phyloP scores from a whole-genome alignment of 768 basidiomycete species.

The Macrolepiota dolichaula region DNA sequence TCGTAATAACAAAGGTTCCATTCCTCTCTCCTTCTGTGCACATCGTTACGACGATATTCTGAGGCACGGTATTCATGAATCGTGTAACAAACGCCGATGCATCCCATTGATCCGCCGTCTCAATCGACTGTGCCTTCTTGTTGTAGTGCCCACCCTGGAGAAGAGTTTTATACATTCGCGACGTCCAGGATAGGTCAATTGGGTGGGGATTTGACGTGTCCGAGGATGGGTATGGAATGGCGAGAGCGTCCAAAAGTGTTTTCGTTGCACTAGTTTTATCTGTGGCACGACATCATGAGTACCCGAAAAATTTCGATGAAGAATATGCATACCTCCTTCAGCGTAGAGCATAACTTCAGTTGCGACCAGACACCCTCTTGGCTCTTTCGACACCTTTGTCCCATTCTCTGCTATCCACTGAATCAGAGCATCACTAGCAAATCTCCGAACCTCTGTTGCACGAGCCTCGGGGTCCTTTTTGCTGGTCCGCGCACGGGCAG shows the following conservation, averaged over 20 bases:
- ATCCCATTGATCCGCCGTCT: slow-evolving; percentile 46
- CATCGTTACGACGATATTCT: slow-evolving; percentile 50
- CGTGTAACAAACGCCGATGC: slow-evolving; percentile 53
- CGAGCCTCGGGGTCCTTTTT: slow-evolving; percentile 73
- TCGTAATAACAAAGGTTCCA: slow-evolving; percentile 75
- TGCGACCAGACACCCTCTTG: slow-evolving; percentile 76
- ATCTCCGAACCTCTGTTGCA: slow-evolving; percentile 65
- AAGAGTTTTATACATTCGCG: slow-evolving; percentile 83
- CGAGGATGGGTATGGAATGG: slow-evolving; percentile 51
- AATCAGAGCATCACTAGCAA: slow-evolving; percentile 74
- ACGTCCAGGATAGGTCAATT: slow-evolving; percentile 80
- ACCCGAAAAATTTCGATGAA: background rate
- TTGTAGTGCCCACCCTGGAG: slow-evolving; percentile 90
- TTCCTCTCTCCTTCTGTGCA: slow-evolving; percentile 50
- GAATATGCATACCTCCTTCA: slow-evolving; percentile 64
- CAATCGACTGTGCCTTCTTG: slow-evolving; percentile 52
- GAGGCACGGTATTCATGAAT: slow-evolving; percentile 54
- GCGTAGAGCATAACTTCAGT: slow-evolving; percentile 82
- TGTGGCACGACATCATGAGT: slow-evolving; percentile 23
- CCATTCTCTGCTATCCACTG: slow-evolving; percentile 64
- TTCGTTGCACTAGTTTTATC: slow-evolving; percentile 68
- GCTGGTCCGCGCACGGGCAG: slow-evolving; percentile 65
- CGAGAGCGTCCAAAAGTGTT: slow-evolving; percentile 57
- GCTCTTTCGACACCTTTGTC: slow-evolving; percentile 61
- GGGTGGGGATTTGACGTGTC: slow-evolving; percentile 53